Evolutionary conservation across 78 protist species (phyloP).

Genomic region (Protostelium mycophagum): DNA sequence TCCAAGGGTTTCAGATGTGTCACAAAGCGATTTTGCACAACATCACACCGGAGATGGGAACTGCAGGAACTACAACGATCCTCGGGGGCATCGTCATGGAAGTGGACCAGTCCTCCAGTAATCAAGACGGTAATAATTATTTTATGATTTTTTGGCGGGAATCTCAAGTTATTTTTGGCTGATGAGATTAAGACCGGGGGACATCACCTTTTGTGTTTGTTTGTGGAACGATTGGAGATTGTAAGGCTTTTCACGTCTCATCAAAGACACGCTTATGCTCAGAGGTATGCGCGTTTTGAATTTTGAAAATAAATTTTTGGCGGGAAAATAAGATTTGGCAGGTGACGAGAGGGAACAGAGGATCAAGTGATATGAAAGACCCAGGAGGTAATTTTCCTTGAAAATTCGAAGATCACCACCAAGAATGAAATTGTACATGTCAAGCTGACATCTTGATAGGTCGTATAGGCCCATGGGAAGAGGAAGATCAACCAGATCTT

Average conservation of each 20-base stretch:
- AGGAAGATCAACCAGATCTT: constrained; percentile 59
- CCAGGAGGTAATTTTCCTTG: neutral
- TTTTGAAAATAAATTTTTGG: neutral
- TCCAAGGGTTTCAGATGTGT: neutral
- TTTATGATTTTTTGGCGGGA: no score
- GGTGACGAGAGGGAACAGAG: neutral
- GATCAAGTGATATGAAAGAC: neutral
- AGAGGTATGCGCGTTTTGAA: neutral
- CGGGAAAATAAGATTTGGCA: neutral
- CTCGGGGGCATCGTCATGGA: constrained; percentile 55
- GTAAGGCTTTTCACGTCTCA: neutral
- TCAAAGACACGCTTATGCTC: neutral
- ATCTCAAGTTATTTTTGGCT: no score
- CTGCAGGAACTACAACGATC: constrained; percentile 64
- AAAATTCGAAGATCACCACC: neutral
- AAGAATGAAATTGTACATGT: no score
- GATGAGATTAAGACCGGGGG: neutral
- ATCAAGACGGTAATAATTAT: neutral
- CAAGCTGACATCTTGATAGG: no score
- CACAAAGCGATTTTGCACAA: neutral
- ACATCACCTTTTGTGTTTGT: neutral
- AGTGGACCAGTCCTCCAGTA: neutral
- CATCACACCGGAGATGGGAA: neutral
- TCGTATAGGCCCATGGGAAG: constrained; percentile 62
- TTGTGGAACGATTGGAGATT: neutral